A percentile compares a stretch with the other conserved stretches of the same genome.
Conservation (phyloP, 768 basidiomycete species). For the Dentipellis sp. region DNA sequence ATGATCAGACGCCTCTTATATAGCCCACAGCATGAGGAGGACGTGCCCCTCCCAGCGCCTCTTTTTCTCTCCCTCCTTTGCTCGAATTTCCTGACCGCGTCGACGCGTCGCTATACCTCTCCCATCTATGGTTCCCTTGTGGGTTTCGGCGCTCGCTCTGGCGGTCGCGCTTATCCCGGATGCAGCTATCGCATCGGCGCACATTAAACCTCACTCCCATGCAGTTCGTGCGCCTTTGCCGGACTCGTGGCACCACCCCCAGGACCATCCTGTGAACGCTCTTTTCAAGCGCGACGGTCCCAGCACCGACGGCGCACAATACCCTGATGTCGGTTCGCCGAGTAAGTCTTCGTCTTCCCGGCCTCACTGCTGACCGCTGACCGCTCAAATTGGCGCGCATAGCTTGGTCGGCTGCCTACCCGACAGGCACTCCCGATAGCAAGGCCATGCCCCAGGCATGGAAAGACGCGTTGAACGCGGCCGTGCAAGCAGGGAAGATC, state of each 20-base stretch:
- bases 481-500: slow-evolving; percentile 61
- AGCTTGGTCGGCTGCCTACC: slow-evolving; percentile 64
- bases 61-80: neutral
- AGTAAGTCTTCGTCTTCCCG: slow-evolving; percentile 27
- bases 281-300: slow-evolving; percentile 47
- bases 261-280: slow-evolving; percentile 47
- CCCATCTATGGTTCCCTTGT: neutral
- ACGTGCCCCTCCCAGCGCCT: no score
- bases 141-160: slow-evolving; percentile 1
- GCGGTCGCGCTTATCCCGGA: slow-evolving; percentile 15
- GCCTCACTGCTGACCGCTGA: neutral
- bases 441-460: slow-evolving; percentile 53
- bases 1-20: no score
- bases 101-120: neutral
- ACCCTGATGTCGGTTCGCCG: slow-evolving; percentile 49
- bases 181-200: neutral
- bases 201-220: slow-evolving; percentile 10
- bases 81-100: neutral
- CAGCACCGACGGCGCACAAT: slow-evolving; percentile 35
- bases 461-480: slow-evolving; percentile 60
- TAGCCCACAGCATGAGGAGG: no score
- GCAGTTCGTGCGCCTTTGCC: slow-evolving; percentile 17
- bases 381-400: neutral
- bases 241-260: slow-evolving; percentile 49
- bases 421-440: slow-evolving; percentile 39